Base-by-base conservation (phyloP, 202 grass and related monocot genomes). In the Panicum hallii region DNA sequence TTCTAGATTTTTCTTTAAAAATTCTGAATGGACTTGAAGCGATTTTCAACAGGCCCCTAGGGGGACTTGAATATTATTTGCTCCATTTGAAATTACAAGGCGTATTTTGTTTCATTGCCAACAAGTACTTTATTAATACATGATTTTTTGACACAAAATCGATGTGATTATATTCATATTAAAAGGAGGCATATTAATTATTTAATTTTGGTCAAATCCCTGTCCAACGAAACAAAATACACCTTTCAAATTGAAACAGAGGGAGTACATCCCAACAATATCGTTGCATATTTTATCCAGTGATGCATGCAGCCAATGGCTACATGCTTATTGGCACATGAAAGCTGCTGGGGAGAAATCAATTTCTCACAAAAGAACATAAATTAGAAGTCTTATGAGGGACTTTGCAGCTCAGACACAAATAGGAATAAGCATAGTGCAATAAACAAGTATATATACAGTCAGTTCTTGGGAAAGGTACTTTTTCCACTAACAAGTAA, bases 301-400 rank as follows among this genome's bases (percentile, higher is more conserved):
- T 14, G 62, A 64, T 82, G 63, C 72, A 70, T 75, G 63, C n/a
- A 70, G 43, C 10, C 32, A 32, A 32, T 32, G 32, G 32, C 32
- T 32, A 32, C 32, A 32, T 32, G 32, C 32, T 32, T 32, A 32
- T 32, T 32, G 2, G 32, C 30, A 60, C 28, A 83, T 56, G 44
- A 48, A 79, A 73, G 38, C 26, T 68, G 43, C 30, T 41, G 70
- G 42, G 68, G 48, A 74, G 26, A 75, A 78, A 36, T 85, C 57
- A 20, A 22, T 71, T 53, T 30, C 61, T 49, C 28, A 58, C 67
- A 40, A 67, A 63, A 38, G 0, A 67, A 46, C 11, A 66, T 57
- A 46, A 57, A 32, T 32, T 32, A 32, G 32, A 32, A 32, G 32
- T 32, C 16, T 5, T 16, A 12, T 20, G 40, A 48, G 26, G 11